Percentiles rank a stretch among this genome's conserved stretches.
Conservation (phyloP, 768 basidiomycete genomes). For the Chalciporus piperatus region DNA sequence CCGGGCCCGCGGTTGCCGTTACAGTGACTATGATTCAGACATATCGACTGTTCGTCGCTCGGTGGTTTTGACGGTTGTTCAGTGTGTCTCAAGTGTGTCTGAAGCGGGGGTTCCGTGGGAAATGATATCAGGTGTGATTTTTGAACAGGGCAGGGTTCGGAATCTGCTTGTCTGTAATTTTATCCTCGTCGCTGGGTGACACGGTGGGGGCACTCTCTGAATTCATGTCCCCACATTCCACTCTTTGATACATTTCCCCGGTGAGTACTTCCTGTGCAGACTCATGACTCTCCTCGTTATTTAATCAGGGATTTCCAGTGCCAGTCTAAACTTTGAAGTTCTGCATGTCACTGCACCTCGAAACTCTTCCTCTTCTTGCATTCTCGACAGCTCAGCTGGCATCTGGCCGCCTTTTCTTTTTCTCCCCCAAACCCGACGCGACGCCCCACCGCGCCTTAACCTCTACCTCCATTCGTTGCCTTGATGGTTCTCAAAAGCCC, state of each 20-base stretch:
- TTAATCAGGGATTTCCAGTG: background rate
- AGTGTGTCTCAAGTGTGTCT: too few relatives aligned
- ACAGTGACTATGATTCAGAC: too few relatives aligned
- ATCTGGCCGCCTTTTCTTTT: background rate
- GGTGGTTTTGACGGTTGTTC: too few relatives aligned
- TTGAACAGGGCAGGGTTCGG: conserved; percentile 5
- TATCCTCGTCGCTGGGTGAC: conserved; percentile 15
- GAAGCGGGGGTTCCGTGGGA: background rate
- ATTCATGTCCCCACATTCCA: conserved; percentile 7
- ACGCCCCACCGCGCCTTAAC: background rate
- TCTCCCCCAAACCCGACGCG: background rate
- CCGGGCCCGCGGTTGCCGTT: too few relatives aligned
- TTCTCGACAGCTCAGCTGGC: background rate
- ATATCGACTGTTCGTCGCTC: too few relatives aligned
- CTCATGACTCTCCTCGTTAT: too few relatives aligned
- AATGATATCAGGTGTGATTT: conserved; percentile 3
- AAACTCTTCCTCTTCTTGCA: background rate
- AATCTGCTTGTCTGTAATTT: conserved; percentile 1
- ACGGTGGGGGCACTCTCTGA: conserved; percentile 15
- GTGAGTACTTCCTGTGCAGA: too few relatives aligned
- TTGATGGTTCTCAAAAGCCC: conserved; percentile 37
- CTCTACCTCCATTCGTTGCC: background rate
- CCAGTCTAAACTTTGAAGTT: background rate
- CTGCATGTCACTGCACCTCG: conserved; percentile 10
- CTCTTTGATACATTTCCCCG: background rate